Base-by-base conservation (phyloP, 106 monocot genomes). In the Chionographis japonica region DNA sequence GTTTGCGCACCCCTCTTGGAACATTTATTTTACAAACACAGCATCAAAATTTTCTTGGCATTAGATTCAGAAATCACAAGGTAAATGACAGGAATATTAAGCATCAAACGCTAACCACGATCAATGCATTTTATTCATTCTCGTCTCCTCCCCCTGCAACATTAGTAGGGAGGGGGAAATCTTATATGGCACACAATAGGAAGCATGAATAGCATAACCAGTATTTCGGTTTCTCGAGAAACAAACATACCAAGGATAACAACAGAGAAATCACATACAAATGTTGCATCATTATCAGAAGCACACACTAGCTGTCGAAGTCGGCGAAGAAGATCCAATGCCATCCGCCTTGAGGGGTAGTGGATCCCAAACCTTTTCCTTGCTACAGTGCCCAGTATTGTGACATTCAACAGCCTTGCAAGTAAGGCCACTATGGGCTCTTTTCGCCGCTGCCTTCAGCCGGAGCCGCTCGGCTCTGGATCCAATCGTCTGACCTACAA, bases 401-500 rank as follows among this genome's bases (percentile, higher is more conserved):
- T 59, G 55, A 61, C 50, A 11, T 12, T 17, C 27, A 1, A 8
- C 41, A 68, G 16, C 17, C 49, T 13, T 27, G 35, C 2, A 54
- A 56, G 17, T 13, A 27, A 37, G 15, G 15, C 8, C 15, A n/a
- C 9, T 55, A 27, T 64, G 56, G 10, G n/a, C 73, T 43, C 35
- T 46, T 46, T 56, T 57, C 2, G 43, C 67, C 43, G 11, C 1
- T 16, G 66, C 46, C 67, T 76, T 84, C 42, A 84, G 19, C 2
- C 80, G 72, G 40, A 73, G 51, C 6, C 84, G 71, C 59, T 84
- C 83, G 5, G 83, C 83, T 16, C 83, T 69, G 37, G 84, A 76
- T 0, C 84, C 84, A 40, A 84, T 76, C 1, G 84, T 79, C 56
- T 84, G 84, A 14, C 84, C 84, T 17, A 84, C 58, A 17, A 84